Percentiles rank a stretch among this genome's conserved stretches.
phyloP scores from a whole-genome alignment of 305 asterid genomes.

The Rubia tinctorum region DNA sequence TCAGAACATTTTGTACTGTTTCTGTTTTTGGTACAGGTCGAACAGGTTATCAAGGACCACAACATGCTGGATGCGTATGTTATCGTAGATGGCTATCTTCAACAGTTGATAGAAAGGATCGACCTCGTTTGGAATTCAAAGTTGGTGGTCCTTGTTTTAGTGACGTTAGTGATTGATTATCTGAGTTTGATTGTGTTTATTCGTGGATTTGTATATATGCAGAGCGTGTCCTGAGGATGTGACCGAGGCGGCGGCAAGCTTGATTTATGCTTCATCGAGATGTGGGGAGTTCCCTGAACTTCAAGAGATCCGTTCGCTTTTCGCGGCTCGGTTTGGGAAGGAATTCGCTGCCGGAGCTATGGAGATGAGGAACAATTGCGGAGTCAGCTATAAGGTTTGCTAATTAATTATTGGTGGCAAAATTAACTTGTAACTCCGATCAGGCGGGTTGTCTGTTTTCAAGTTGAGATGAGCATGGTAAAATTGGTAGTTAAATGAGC shows the following conservation, averaged over 20 bases:
- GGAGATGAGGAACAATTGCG: conserved; percentile 80
- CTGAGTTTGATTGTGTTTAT: background rate
- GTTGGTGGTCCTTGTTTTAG: conserved; percentile 27
- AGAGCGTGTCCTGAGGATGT: conserved; percentile 83
- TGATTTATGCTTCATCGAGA: conserved; percentile 67
- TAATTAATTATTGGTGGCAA: too few species aligned
- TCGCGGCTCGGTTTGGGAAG: conserved; percentile 54
- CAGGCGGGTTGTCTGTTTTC: too few species aligned
- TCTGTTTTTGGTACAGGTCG: conserved; percentile 48
- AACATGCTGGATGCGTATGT: conserved; percentile 76
- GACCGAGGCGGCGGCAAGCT: conserved; percentile 57
- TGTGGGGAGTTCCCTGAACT: conserved; percentile 95
- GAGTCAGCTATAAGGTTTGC: conserved; percentile 68
- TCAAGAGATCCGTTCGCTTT: conserved; percentile 56
- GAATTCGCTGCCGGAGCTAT: conserved; percentile 60
- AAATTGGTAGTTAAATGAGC: too few species aligned
- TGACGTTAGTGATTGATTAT: background rate
- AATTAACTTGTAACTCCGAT: too few species aligned
- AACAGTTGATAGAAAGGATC: conserved; percentile 54
- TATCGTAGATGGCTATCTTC: conserved; percentile 61
- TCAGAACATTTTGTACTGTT: too few species aligned
- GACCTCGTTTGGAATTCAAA: conserved; percentile 57
- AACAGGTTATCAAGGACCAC: conserved; percentile 86
- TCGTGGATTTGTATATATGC: conserved; percentile 6
- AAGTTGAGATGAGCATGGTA: too few species aligned